phyloP scores from a whole-genome alignment of 2,329 filamentous ascomycete genomes.

The Cercospora sp. region DNA sequence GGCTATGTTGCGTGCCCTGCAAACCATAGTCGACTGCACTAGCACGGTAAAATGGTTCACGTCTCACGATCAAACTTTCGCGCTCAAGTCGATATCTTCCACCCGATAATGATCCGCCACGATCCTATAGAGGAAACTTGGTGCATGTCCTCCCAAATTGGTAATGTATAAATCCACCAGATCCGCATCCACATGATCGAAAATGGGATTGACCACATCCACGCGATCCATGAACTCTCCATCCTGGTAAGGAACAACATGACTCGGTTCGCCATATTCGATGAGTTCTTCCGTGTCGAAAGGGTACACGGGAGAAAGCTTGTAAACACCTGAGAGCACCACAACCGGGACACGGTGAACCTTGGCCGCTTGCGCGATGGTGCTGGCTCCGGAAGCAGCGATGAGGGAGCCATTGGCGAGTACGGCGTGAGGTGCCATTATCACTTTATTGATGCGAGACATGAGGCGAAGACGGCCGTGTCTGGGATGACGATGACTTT shows the following conservation, averaged over 20 bases:
- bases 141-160: slow-evolving; percentile 72
- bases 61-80: slow-evolving; percentile 6
- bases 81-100: slow-evolving; percentile 63
- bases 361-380: slow-evolving; percentile 81
- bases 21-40: not conserved
- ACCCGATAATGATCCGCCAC: slow-evolving; percentile 74
- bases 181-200: slow-evolving; percentile 78
- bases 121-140: slow-evolving; percentile 71
- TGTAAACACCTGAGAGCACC: slow-evolving; percentile 88
- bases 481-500: slow-evolving; percentile 83
- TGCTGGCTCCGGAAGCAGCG: slow-evolving; percentile 77
- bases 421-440: slow-evolving; percentile 83
- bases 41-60: not conserved
- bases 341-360: slow-evolving; percentile 82
- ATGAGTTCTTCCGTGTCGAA: slow-evolving; percentile 80
- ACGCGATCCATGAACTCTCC: slow-evolving; percentile 76
- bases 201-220: slow-evolving; percentile 75
- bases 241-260: slow-evolving; percentile 74
- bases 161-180: slow-evolving; percentile 81
- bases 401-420: slow-evolving; percentile 85
- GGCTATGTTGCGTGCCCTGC: too few species aligned
- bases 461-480: slow-evolving; percentile 90
- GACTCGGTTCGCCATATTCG: slow-evolving; percentile 81
- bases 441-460: slow-evolving; percentile 92
- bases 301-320: slow-evolving; percentile 85